Evolutionary conservation across 2,329 filamentous ascomycete genomes (phyloP), one percentile per base, ranked within the genome.

Genomic region (Beauveria sp.): DNA sequence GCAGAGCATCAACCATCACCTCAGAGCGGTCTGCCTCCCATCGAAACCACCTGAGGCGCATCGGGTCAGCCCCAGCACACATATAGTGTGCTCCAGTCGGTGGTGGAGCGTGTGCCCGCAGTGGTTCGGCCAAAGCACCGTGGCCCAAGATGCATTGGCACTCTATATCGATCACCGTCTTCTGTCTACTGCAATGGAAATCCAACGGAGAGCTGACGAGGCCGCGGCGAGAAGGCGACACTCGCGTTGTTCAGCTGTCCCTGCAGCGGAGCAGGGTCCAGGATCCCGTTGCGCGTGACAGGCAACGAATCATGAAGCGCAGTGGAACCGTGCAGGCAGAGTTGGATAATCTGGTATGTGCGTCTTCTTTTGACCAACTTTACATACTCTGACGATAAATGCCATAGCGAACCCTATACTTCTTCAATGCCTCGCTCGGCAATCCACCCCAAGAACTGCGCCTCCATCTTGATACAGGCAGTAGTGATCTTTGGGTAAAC

Each of bases 401-500:
- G 2, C 3, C 30, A 1, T 22, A 85, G 81, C 74, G 83, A 78
- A 85, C 83, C 1, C 76, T 88, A 30, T 89, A 89, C 70, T 85
- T 83, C 66, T 77, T 85, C 66, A 88, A 88, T 70, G 80, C 77
- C 53, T 80, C 83, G 6, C 65, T 89, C 53, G 86, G 86, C 55
- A 88, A 85, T 2, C 86, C 86, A 14, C 68, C 80, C 10, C 84
- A 86, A 68, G 65, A 71, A 1, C 66, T 89, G 48, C 77, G 79
- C 20, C 75, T 88, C 63, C 84, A 87, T 66, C 70, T 89, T 58
- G 86, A 89, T 71, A 89, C 86, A 6, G 86, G 86, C 55, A 88
- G 85, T 72, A 87, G 84, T 66, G 86, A 89, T 68, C 74, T 88
- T 24, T 88, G 86, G 85, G 82, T 88, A 8, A 94, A 96, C 69